A percentile compares a stretch with the other conserved stretches of the same genome.
Evolutionary conservation across 306 rosid species (phyloP).

Genomic region (Erythrophleum fordii): DNA sequence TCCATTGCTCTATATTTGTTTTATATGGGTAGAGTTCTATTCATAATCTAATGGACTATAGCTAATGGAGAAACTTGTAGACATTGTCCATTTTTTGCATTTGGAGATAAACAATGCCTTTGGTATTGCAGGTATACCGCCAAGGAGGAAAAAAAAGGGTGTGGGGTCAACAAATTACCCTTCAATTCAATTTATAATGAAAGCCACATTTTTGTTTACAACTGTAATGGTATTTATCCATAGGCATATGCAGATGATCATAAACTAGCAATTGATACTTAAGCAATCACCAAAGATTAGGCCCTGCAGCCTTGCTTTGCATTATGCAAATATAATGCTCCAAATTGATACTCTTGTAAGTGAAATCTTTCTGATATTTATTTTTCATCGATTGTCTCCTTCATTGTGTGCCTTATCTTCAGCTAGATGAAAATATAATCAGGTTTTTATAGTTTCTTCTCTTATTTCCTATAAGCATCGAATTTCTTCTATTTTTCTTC

Average conservation of each 20-base stretch:
- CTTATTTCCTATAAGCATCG: background rate
- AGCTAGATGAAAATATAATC: conserved; percentile 4
- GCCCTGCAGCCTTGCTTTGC: conserved; percentile 88
- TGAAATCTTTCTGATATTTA: conserved; percentile 32
- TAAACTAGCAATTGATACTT: conserved; percentile 44
- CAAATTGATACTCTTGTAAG: conserved; percentile 88
- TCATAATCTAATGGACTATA: conserved; percentile 50
- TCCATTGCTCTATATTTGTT: conserved; percentile 17
- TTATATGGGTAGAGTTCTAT: background rate
- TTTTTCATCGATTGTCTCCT: conserved; percentile 32
- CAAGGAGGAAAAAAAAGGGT: no score
- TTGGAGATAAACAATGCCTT: conserved; percentile 65
- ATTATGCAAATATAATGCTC: conserved; percentile 85
- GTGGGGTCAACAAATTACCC: conserved; percentile 1
- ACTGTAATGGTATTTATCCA: conserved; percentile 33
- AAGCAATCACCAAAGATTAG: conserved; percentile 57
- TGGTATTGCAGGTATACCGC: conserved; percentile 62
- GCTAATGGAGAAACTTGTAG: conserved; percentile 85
- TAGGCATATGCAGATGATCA: conserved; percentile 53
- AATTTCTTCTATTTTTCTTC: background rate
- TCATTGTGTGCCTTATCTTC: conserved; percentile 10
- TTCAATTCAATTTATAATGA: conserved; percentile 19
- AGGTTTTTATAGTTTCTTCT: conserved; percentile 22
- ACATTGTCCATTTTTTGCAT: conserved; percentile 63
- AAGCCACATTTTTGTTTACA: conserved; percentile 18